These are phyloP conservation scores for Tulasnella sp. DNA, from an alignment of 768 basidiomycete genomes.

Conservation along the genomic window DNA sequence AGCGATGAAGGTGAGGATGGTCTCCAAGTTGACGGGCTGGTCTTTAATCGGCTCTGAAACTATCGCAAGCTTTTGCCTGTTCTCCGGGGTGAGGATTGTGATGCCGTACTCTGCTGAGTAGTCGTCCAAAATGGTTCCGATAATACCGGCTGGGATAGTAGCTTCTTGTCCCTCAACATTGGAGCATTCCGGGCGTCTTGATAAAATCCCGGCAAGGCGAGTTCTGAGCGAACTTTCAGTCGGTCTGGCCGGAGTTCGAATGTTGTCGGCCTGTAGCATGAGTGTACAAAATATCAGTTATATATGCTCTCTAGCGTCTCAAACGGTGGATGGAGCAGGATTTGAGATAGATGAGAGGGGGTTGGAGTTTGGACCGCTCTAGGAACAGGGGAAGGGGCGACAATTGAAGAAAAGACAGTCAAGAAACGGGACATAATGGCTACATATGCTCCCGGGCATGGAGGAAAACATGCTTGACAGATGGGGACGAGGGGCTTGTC, in stretches of 20 bases:
- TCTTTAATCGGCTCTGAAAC: not conserved
- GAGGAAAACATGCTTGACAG: not conserved
- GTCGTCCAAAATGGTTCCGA: not conserved
- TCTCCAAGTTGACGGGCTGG: not conserved
- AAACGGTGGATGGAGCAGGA: not conserved
- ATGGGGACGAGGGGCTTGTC: not conserved
- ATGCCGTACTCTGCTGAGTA: slow-evolving; percentile 3
- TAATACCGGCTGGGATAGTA: not conserved
- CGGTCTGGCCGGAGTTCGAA: not conserved
- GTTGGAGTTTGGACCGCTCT: not conserved
- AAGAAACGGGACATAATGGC: not conserved
- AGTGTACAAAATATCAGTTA: no score
- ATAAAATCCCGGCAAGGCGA: not conserved
- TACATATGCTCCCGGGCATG: not conserved
- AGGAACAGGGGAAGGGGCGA: not conserved
- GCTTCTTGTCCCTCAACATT: not conserved
- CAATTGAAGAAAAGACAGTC: not conserved
- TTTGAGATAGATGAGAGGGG: not conserved
- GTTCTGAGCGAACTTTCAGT: not conserved
- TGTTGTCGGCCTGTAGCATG: not conserved
- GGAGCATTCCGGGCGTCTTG: not conserved
- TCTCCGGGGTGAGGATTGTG: not conserved
- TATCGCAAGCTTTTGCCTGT: not conserved
- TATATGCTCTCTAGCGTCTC: not conserved
- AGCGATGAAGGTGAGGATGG: not conserved